These are phyloP conservation scores for Escovopsis weberi DNA, from an alignment of 2,329 filamentous ascomycete genomes.

Conservation along the genomic window DNA sequence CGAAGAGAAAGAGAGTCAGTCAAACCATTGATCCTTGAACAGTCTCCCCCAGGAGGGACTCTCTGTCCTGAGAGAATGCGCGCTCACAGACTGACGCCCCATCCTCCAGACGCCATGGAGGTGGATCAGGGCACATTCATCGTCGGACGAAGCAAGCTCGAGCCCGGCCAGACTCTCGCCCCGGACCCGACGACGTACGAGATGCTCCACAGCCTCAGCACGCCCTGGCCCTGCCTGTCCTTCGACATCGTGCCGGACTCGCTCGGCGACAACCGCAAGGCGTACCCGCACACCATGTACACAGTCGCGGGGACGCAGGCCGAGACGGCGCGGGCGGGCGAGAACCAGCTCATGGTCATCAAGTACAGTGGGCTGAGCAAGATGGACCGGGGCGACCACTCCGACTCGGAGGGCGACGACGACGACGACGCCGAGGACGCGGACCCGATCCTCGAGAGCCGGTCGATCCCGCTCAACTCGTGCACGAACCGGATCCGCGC, in stretches of 20 bases:
- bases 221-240: conserved; percentile 92
- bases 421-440: conserved; percentile 62
- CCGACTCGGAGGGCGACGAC: conserved; percentile 56
- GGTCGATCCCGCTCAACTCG: conserved; percentile 69
- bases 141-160: conserved; percentile 81
- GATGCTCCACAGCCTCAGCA: conserved; percentile 89
- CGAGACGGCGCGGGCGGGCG: conserved; percentile 55
- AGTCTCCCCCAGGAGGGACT: too few relatives aligned
- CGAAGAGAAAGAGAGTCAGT: conserved; percentile 57
- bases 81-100: conserved; percentile 2
- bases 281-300: conserved; percentile 93
- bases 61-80: too few relatives aligned
- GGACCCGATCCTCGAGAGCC: conserved; percentile 89
- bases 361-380: conserved; percentile 85
- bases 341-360: conserved; percentile 92
- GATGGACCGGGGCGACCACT: conserved; percentile 60
- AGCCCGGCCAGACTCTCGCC: conserved; percentile 76
- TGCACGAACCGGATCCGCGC: conserved; percentile 89
- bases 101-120: conserved; percentile 61
- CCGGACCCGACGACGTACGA: conserved; percentile 93
- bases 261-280: conserved; percentile 76
- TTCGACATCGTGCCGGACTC: conserved; percentile 83
- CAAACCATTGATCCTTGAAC: too few relatives aligned
- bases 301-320: conserved; percentile 91
- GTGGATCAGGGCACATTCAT: conserved; percentile 93